Base-by-base conservation (phyloP, 306 rosid genomes). In the Amphicarpaea edgeworthii region DNA sequence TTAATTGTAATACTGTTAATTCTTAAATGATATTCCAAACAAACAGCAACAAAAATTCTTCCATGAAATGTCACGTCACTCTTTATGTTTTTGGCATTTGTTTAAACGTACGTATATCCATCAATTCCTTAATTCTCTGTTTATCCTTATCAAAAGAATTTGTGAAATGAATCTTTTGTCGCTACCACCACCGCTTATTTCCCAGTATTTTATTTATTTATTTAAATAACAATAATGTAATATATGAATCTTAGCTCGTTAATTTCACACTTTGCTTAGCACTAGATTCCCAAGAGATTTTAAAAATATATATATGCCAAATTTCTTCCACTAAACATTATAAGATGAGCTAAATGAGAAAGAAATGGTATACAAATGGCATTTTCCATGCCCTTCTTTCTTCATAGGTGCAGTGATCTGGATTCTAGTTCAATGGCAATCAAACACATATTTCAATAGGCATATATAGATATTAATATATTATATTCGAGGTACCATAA, bases 51-150 rank as follows among this genome's bases (percentile, higher is more conserved):
- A 59, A 24, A 60, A 68, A 76, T 84, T 76, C 79, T 82, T 75
- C 75, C 3, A 62, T 41, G 81, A 82, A 80, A 47, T 50, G 83
- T 87, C 85, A 71, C 67, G 34, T 87, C 81, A 55, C 77, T 6
- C 50, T 76, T 78, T 59, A 4, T 23, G 1, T 53, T 20, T 30
- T 49, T 70, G 34, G 9, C 12, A 38, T 71, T 74, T 67, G 57
- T 79, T 75, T 53, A 54, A 43, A 68, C 38, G 79, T 72, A 75
- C 76, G 20, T 57, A 32, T 40, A 62, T 80, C 72, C 84, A 47
- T 68, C 41, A 79, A 71, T 72, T 66, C 75, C 46, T 77, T 54
- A 53, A 61, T 41, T 65, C 53, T 66, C 2, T 24, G 57, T 66
- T 50, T 53, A 34, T 71, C 55, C 63, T 73, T 37, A 60, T 11